Evolutionary conservation across 129 eudicot species (phyloP).

Genomic region (Centella asiatica): DNA sequence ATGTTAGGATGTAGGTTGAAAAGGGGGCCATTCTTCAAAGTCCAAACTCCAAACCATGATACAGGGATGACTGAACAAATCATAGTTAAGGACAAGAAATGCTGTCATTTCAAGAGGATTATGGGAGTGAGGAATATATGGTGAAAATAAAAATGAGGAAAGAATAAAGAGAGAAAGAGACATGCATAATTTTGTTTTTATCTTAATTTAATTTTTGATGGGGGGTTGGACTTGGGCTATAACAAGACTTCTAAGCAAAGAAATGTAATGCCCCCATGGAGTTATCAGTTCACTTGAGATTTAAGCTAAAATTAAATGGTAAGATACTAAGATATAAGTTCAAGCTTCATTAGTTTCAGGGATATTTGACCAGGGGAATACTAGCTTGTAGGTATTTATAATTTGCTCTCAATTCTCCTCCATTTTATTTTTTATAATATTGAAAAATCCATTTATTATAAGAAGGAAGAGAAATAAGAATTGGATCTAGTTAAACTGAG

Average conservation of each 20-base stretch:
- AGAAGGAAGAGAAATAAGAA: too few relatives aligned
- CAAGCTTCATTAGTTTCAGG: conserved; percentile 9
- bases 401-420: too few relatives aligned
- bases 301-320: too few relatives aligned
- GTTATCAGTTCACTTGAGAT: too few relatives aligned
- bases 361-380: conserved; percentile 23
- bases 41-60: conserved; percentile 30
- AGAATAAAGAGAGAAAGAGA: background rate
- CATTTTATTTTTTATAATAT: too few relatives aligned
- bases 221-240: conserved; percentile 1
- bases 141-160: background rate
- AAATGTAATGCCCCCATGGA: conserved; percentile 17
- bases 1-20: conserved; percentile 28
- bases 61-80: conserved; percentile 13
- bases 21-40: conserved; percentile 35
- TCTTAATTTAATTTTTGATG: background rate
- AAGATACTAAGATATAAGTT: conserved; percentile 13
- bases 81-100: conserved; percentile 7
- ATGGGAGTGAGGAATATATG: background rate
- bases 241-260: conserved; percentile 7
- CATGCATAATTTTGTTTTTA: background rate
- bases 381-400: background rate
- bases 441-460: too few relatives aligned
- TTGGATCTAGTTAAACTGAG: too few relatives aligned
- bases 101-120: conserved; percentile 5